A percentile compares a stretch with the other conserved stretches of the same genome.
Conservation (phyloP, 169 alveolate genomes). For the Eimeria acervulina region DNA sequence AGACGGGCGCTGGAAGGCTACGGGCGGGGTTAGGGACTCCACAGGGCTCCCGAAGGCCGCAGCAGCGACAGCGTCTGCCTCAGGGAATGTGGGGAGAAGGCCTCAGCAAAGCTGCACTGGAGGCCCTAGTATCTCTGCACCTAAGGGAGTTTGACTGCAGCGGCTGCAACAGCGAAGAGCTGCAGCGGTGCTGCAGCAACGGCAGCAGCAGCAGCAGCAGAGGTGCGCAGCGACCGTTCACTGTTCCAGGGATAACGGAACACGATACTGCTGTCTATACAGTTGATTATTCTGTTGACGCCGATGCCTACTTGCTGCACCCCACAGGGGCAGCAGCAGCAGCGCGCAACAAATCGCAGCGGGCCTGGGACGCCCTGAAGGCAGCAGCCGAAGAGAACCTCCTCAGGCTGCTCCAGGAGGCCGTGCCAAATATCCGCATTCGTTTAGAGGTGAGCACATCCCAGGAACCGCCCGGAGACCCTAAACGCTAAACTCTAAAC, state of each 20-base stretch:
- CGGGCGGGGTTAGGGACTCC: background rate
- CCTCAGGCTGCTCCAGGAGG: conserved; percentile 50
- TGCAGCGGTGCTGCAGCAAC: background rate
- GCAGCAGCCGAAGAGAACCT: conserved; percentile 21
- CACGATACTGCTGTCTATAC: conserved; percentile 26
- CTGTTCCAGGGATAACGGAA: conserved; percentile 49
- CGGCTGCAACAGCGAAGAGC: conserved; percentile 22
- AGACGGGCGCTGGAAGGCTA: background rate
- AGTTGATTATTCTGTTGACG: conserved; percentile 42
- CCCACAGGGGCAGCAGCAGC: conserved; percentile 73
- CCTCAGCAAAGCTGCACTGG: conserved; percentile 55
- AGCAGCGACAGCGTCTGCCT: conserved; percentile 33
- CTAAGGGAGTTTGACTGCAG: conserved; percentile 49
- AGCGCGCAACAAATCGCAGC: conserved; percentile 46
- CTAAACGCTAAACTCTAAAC: too few species aligned
- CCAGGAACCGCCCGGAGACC: too few species aligned
- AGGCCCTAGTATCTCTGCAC: conserved; percentile 42
- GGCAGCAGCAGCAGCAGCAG: background rate
- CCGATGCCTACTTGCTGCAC: conserved; percentile 51
- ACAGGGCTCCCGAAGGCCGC: conserved; percentile 13
- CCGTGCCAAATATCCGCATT: conserved; percentile 41
- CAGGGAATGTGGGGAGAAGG: conserved; percentile 74
- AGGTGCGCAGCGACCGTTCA: background rate
- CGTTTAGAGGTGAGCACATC: conserved; percentile 25
- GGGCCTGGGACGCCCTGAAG: conserved; percentile 59